phyloP scores from a whole-genome alignment of 140 eudicot genomes.

The Erigeron philadelphicus region DNA sequence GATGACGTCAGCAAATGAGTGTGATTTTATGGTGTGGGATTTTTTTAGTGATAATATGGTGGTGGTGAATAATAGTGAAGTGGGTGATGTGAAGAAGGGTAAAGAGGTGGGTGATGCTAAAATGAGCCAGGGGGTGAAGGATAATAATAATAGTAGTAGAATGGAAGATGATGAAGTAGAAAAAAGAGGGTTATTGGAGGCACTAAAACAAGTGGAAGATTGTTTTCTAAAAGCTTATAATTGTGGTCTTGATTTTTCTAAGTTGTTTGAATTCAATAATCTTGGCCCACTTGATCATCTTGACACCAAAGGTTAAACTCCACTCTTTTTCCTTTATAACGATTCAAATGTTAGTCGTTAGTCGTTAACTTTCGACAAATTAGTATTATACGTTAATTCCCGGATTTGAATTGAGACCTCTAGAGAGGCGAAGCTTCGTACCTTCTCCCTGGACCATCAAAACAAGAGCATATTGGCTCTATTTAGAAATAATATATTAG shows the following conservation, averaged over 20 bases:
- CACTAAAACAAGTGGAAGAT: constrained; percentile 51
- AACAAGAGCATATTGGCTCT: too few relatives aligned
- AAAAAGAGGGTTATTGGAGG: constrained; percentile 43
- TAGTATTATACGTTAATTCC: not conserved
- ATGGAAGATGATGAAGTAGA: constrained; percentile 27
- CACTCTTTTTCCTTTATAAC: too few relatives aligned
- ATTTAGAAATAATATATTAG: too few relatives aligned
- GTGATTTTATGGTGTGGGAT: constrained; percentile 43
- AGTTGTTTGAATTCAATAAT: constrained; percentile 39
- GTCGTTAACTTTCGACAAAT: too few relatives aligned
- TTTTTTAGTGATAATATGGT: constrained; percentile 35
- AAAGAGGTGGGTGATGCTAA: constrained; percentile 29
- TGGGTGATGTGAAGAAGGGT: constrained; percentile 9
- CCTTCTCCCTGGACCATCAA: too few relatives aligned
- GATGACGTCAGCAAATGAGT: constrained; percentile 14
- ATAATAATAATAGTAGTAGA: not conserved
- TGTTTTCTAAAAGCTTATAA: constrained; percentile 46
- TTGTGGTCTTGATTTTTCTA: constrained; percentile 43
- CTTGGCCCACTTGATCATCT: constrained; percentile 37
- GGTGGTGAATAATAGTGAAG: constrained; percentile 10
- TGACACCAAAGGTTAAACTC: constrained; percentile 28
- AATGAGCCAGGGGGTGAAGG: constrained; percentile 21
- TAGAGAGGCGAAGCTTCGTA: too few relatives aligned
- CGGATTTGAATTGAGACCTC: too few relatives aligned
- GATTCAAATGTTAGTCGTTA: too few relatives aligned